Percentiles rank a stretch among this genome's conserved stretches.
These are phyloP conservation scores for Triangularia verruculosa DNA, from an alignment of 2,329 filamentous ascomycete genomes.

Conservation along the genomic window DNA sequence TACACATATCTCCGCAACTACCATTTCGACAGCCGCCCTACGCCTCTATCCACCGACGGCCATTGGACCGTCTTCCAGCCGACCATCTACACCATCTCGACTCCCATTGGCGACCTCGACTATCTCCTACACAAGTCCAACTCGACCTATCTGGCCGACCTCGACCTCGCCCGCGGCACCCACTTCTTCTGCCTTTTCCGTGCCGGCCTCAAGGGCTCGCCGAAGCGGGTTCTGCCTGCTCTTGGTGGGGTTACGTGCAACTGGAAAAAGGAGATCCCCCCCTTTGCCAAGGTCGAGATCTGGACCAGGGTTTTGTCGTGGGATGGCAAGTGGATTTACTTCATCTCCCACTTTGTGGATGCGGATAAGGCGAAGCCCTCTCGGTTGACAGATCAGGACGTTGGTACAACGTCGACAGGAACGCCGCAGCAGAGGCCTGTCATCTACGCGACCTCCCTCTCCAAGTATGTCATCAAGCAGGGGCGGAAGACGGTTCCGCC, in stretches of 20 bases:
- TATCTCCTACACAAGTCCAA: constrained; percentile 14
- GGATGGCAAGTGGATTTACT: constrained; percentile 12
- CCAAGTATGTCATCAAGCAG: constrained; percentile 13
- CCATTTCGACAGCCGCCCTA: background rate
- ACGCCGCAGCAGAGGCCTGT: too few species aligned
- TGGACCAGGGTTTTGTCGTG: constrained; percentile 11
- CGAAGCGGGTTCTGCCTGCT: background rate
- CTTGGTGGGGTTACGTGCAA: constrained; percentile 1
- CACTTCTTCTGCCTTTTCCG: constrained; percentile 6
- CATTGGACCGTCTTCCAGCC: constrained; percentile 7
- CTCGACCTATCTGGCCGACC: constrained; percentile 8
- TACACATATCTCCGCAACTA: background rate
- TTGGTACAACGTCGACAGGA: background rate
- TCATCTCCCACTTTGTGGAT: constrained; percentile 10
- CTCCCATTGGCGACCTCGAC: constrained; percentile 4
- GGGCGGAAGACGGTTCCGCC: constrained; percentile 10
- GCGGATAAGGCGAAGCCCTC: background rate
- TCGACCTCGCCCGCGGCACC: constrained; percentile 8
- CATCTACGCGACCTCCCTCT: background rate
- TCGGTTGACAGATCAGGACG: background rate
- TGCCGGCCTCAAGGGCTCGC: background rate
- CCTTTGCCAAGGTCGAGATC: background rate
- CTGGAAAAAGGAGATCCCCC: background rate
- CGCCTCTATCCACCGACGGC: background rate
- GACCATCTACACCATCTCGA: background rate